Conservation (phyloP, 2,329 filamentous ascomycete genomes). For the Curvularia sp. region DNA sequence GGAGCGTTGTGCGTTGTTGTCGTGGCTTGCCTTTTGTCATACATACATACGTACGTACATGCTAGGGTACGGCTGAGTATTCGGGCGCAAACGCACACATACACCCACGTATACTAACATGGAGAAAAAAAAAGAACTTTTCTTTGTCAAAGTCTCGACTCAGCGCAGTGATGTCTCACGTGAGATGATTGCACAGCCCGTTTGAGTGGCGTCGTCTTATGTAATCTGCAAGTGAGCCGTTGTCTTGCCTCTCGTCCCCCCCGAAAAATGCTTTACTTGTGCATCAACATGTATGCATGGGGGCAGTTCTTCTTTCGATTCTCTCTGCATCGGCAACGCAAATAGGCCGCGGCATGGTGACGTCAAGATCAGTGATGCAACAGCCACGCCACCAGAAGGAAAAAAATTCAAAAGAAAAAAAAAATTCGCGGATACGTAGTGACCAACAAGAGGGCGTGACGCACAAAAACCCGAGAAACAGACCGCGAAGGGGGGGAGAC, state of each 20-base stretch:
- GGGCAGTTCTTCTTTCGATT: background rate
- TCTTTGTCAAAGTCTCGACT: too few species aligned
- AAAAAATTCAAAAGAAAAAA: background rate
- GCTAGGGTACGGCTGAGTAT: too few species aligned
- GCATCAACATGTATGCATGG: background rate
- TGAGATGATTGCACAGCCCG: too few species aligned
- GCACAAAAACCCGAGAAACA: background rate
- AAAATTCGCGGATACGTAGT: background rate
- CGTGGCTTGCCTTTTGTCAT: too few species aligned
- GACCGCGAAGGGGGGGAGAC: background rate
- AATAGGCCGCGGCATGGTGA: background rate
- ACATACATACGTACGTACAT: too few species aligned
- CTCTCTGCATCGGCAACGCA: background rate
- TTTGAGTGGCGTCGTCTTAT: too few species aligned
- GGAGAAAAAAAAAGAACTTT: too few species aligned
- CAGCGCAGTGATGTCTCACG: too few species aligned
- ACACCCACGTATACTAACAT: too few species aligned
- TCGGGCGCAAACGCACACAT: too few species aligned
- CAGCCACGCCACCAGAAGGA: background rate
- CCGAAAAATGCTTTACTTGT: too few species aligned
- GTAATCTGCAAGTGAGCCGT: background rate
- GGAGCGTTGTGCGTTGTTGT: too few species aligned
- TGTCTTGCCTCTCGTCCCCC: background rate
- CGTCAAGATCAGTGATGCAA: background rate
- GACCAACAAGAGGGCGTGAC: background rate